Evolutionary conservation across 164 flowering plant species (phyloP).

Genomic region (Cinnamomum micranthum): DNA sequence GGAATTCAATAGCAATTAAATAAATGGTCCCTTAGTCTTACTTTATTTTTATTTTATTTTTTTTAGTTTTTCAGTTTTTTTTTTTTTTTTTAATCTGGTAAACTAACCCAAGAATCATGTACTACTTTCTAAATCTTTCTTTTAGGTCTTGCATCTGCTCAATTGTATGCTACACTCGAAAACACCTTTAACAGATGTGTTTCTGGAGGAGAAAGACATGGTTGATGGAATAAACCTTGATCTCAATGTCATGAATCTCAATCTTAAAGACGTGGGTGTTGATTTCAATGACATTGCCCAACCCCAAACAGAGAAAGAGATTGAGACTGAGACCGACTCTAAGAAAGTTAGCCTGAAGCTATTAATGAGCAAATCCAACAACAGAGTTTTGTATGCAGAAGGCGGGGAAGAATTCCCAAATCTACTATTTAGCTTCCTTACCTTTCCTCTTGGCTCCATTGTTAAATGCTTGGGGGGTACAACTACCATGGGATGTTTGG

Average conservation of each 20-base stretch:
- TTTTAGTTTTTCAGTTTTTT: too few relatives aligned
- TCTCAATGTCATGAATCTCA: neutral
- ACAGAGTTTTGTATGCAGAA: slow-evolving; percentile 3
- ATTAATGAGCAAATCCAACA: neutral
- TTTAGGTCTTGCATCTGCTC: slow-evolving; percentile 6
- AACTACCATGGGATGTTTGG: neutral
- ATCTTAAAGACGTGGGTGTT: neutral
- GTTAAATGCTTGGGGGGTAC: neutral
- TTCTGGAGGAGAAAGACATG: neutral
- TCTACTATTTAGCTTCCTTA: slow-evolving; percentile 19
- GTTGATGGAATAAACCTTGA: neutral
- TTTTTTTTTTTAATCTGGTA: too few relatives aligned
- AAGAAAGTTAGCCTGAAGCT: neutral
- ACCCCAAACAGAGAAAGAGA: neutral
- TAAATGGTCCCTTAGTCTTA: too few relatives aligned
- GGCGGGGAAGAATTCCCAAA: slow-evolving; percentile 12
- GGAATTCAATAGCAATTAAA: too few relatives aligned
- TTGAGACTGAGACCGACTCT: neutral
- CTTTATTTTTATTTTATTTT: too few relatives aligned
- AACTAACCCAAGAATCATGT: too few relatives aligned
- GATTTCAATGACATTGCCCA: too few relatives aligned
- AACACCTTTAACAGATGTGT: slow-evolving; percentile 6
- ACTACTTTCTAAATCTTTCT: neutral
- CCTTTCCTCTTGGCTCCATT: slow-evolving; percentile 10
- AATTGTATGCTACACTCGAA: slow-evolving; percentile 2